Evolutionary conservation across 169 alveolate genomes (phyloP), one percentile per base, ranked within the genome.

Genomic region (Plasmodium vivax): DNA sequence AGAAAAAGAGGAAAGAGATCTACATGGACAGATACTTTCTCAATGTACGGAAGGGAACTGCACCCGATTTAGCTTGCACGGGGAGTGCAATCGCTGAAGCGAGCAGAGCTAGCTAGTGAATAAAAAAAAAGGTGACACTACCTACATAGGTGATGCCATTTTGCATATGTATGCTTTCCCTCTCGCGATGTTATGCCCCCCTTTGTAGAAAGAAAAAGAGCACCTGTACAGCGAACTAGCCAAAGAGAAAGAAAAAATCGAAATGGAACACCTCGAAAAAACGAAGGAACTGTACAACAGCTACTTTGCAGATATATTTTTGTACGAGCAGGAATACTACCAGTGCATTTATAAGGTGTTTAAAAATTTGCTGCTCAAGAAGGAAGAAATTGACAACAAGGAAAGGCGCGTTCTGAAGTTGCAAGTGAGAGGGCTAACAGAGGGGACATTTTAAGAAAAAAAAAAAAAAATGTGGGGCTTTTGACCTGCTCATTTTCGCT

Each of bases 341-440:
- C 95, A 91, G 58, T 91, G 95, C 36, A 91, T 91, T 36, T 91
- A 91, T 91, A 91, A 91, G 27, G 92, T 91, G 2, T 91, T 91
- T 79, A 91, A 91, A 27, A 82, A 82, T 72, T 73, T 91, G 45
- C 62, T 91, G 47, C 54, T 62, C 30, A 91, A 82, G 45, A 80
- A 82, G 71, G 95, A 91, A 68, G 95, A 91, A 58, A 82, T 91
- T 36, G 92, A 91, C 74, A 85, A 91, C 41, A 91, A 82, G 72
- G 95, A 91, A 82, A 91, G 47, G 38, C 84, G 58, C 4, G 84
- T 71, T 7, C 83, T 82, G 36, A 82, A 68, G 77, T 91, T 82
- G 74, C 58, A 91, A 71, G 95, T 91, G 56, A 6, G 68, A 51
- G 23, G 51, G 85, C 23, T 45, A 23, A 10, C 14, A 14, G 8